A percentile compares a stretch with the other conserved stretches of the same genome.
Evolutionary conservation across 495 filamentous ascomycete species (phyloP).

Genomic region (Aeminium ludgeri): DNA sequence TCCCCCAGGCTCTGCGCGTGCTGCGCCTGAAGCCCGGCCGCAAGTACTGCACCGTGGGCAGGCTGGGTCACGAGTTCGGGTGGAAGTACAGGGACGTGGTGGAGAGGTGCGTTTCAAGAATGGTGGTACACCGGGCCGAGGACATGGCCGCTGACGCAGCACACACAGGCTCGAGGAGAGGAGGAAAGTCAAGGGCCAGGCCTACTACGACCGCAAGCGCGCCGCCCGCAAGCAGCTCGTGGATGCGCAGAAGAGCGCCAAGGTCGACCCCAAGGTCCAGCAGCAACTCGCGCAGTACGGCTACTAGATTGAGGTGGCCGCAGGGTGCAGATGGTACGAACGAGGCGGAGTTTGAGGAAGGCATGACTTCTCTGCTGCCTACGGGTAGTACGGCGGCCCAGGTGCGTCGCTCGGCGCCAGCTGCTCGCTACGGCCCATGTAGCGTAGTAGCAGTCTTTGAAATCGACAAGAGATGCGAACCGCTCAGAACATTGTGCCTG

Average conservation of each 20-base stretch:
- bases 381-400: no score
- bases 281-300: slow-evolving; percentile 53
- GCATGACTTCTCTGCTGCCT: no score
- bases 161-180: slow-evolving; percentile 83
- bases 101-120: slow-evolving; percentile 44
- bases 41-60: slow-evolving; percentile 98
- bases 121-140: background rate
- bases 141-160: slow-evolving; percentile 21
- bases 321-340: no score
- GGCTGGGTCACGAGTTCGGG: slow-evolving; percentile 94
- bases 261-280: slow-evolving; percentile 60
- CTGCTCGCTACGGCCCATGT: no score
- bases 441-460: no score
- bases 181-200: slow-evolving; percentile 94
- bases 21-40: slow-evolving; percentile 90
- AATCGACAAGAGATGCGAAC: no score
- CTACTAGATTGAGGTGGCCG: slow-evolving; percentile 36
- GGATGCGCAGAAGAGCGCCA: slow-evolving; percentile 82
- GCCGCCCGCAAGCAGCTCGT: slow-evolving; percentile 67
- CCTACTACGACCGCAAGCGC: slow-evolving; percentile 99
- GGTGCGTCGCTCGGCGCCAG: no score
- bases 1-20: slow-evolving; percentile 91
- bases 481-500: no score
- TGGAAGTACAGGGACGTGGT: slow-evolving; percentile 99
- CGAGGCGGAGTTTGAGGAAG: no score